Base-by-base conservation (phyloP, 768 basidiomycete species). In the Hydnomerulius pinastri region DNA sequence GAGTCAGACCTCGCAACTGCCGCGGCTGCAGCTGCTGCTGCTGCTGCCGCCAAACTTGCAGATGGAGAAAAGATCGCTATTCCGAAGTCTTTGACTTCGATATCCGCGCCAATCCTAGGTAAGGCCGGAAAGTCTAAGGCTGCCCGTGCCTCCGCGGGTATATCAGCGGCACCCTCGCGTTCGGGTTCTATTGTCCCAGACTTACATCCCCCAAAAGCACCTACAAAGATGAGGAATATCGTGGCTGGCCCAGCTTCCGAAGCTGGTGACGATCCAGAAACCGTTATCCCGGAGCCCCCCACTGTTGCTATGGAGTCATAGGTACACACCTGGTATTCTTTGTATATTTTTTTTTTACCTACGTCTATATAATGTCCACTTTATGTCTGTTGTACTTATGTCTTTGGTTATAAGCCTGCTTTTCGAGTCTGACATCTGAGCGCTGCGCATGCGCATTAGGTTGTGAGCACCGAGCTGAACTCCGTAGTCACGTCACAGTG, bases 181-280 rank as follows among this genome's bases (percentile, higher is more conserved):
- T 76, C 81, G 45, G 76, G 75, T 25, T 86, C 83, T 1, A 75
- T 72, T 3, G 75, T 73, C 27, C 76, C 76, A 5, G 82, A 82
- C 43, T 53, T 63, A 6, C 70, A 71, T 17, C 63, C 72, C 27
- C 70, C 75, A 6, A 77, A 78, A 38, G 77, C 79, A 15, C 82
- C 81, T 25, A 81, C 85, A 23, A 86, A 85, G 64, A 84, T 86
- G 84, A 74, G 85, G 51, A 83, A 78, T 51, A 78, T 79, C n/a
- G 72, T 82, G 40, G 62, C 74, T 37, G 76, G 75, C 9, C 78
- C 80, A 11, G 69, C 73, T 15, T 77, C 77, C 15, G 82, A 83
- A 51, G 78, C 66, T 36, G 76, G 74, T 12, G 65, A 68, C 20
- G 81, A 82, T 54, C 74, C 75, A 23, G 82, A 81, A 51, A 64